Percentiles rank a stretch among this genome's conserved stretches.
Evolutionary conservation across 2,329 filamentous ascomycete genomes (phyloP).

Genomic region (Neocatenulostroma microsporum): DNA sequence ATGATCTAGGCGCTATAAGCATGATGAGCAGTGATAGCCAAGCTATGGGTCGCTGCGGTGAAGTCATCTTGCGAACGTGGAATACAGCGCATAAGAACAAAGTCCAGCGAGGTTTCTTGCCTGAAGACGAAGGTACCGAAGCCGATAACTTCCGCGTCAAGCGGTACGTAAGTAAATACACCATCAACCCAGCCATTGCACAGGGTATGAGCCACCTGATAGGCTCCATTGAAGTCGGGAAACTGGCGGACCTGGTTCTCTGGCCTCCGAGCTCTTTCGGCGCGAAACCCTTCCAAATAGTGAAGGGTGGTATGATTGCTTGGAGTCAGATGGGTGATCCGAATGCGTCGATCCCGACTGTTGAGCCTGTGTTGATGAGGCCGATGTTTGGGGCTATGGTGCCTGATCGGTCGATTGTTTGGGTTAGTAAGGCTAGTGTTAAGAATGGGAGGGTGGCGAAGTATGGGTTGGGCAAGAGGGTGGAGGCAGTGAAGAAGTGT

Average conservation of each 20-base stretch:
- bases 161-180: slow-evolving; percentile 91
- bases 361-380: slow-evolving; percentile 74
- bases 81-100: slow-evolving; percentile 98
- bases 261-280: slow-evolving; percentile 85
- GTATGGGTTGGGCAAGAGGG: slow-evolving; percentile 69
- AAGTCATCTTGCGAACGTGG: slow-evolving; percentile 90
- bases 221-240: slow-evolving; percentile 80
- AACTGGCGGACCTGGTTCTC: slow-evolving; percentile 79
- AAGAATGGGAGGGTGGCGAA: slow-evolving; percentile 56
- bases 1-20: slow-evolving; percentile 88
- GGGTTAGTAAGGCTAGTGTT: slow-evolving; percentile 69
- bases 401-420: slow-evolving; percentile 58
- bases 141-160: slow-evolving; percentile 91
- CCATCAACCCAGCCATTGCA: slow-evolving; percentile 83
- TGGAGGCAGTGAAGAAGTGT: slow-evolving; percentile 64
- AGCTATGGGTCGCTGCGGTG: slow-evolving; percentile 92
- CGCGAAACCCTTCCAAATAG: slow-evolving; percentile 68
- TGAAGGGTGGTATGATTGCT: slow-evolving; percentile 83
- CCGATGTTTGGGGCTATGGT: slow-evolving; percentile 78
- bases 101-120: slow-evolving; percentile 65
- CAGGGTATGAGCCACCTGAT: slow-evolving; percentile 86
- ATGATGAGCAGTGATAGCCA: slow-evolving; percentile 98
- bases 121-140: slow-evolving; percentile 68
- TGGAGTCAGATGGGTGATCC: slow-evolving; percentile 66
- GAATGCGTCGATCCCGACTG: slow-evolving; percentile 65